A percentile compares a stretch with the other conserved stretches of the same genome.
These are phyloP conservation scores for Neonectria ditissima DNA, from an alignment of 2,329 filamentous ascomycete species.

Conservation along the genomic window DNA sequence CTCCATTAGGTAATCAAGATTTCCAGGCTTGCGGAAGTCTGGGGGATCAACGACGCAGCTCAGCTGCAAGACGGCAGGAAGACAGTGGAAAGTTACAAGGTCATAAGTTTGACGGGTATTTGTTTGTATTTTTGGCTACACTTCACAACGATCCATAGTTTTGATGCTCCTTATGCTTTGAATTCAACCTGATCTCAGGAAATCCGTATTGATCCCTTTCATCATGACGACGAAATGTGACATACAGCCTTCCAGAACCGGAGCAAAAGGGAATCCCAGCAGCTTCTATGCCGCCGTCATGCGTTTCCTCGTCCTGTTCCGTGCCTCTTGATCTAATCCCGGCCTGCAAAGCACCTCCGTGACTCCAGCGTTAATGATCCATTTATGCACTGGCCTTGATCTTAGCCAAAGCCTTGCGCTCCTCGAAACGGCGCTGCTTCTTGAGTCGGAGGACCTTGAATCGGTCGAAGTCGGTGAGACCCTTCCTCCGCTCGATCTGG, in stretches of 20 bases:
- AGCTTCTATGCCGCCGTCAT: slow-evolving; percentile 60
- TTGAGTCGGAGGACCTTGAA: slow-evolving; percentile 99
- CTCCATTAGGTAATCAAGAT: slow-evolving; percentile 55
- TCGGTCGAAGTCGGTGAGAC: slow-evolving; percentile 97
- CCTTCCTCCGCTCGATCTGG: slow-evolving; percentile 86
- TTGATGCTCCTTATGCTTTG: slow-evolving; percentile 49
- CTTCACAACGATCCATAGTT: slow-evolving; percentile 49
- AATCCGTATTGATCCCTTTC: slow-evolving; percentile 76
- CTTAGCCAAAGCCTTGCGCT: slow-evolving; percentile 96
- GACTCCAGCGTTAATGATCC: slow-evolving; percentile 51
- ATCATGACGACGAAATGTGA: slow-evolving; percentile 69
- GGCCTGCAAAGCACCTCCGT: slow-evolving; percentile 50
- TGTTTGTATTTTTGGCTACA: slow-evolving; percentile 48
- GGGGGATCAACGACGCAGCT: slow-evolving; percentile 25
- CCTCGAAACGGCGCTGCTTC: slow-evolving; percentile 99
- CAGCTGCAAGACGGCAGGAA: slow-evolving; percentile 13
- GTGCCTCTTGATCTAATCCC: slow-evolving; percentile 54
- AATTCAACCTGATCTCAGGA: slow-evolving; percentile 60
- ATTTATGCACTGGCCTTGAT: slow-evolving; percentile 83
- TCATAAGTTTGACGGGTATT: slow-evolving; percentile 41
- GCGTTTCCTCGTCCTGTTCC: slow-evolving; percentile 51
- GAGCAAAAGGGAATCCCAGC: slow-evolving; percentile 70
- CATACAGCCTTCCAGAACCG: slow-evolving; percentile 72
- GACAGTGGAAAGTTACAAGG: slow-evolving; percentile 2
- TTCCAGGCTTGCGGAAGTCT: slow-evolving; percentile 24